These are phyloP conservation scores for Antarctomyces pellizariae DNA, from an alignment of 495 filamentous ascomycete species.

Conservation along the genomic window DNA sequence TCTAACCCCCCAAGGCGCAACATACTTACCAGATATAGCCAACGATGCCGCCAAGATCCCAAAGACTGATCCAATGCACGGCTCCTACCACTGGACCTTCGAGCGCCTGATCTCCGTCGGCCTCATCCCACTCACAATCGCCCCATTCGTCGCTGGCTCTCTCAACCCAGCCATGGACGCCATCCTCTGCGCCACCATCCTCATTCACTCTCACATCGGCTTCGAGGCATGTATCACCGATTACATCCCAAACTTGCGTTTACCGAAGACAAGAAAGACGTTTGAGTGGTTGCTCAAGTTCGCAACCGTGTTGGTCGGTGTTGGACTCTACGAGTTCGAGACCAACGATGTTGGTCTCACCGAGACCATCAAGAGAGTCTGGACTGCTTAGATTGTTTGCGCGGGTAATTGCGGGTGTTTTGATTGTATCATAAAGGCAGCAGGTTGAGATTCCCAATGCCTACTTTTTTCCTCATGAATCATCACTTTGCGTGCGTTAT, in stretches of 20 bases:
- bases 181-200: slow-evolving; percentile 53
- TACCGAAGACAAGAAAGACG: slow-evolving; percentile 37
- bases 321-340: slow-evolving; percentile 95
- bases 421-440: too few relatives aligned
- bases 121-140: slow-evolving; percentile 67
- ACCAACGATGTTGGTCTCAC: slow-evolving; percentile 96
- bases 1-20: background rate
- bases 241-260: slow-evolving; percentile 54
- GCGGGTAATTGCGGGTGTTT: background rate
- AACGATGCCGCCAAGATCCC: slow-evolving; percentile 78
- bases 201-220: slow-evolving; percentile 86
- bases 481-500: too few relatives aligned
- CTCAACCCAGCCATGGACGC: slow-evolving; percentile 80
- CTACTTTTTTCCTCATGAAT: too few relatives aligned
- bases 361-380: slow-evolving; percentile 65
- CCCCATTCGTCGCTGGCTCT: slow-evolving; percentile 77
- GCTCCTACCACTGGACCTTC: slow-evolving; percentile 96
- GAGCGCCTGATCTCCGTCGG: slow-evolving; percentile 61
- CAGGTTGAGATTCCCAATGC: too few relatives aligned
- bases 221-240: slow-evolving; percentile 79
- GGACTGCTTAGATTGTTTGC: slow-evolving; percentile 33
- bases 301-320: slow-evolving; percentile 54
- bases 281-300: slow-evolving; percentile 58
- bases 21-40: slow-evolving; percentile 24
- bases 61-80: slow-evolving; percentile 43